phyloP scores from a whole-genome alignment of 2,329 filamentous ascomycete genomes.

The Microascus cirrosus region DNA sequence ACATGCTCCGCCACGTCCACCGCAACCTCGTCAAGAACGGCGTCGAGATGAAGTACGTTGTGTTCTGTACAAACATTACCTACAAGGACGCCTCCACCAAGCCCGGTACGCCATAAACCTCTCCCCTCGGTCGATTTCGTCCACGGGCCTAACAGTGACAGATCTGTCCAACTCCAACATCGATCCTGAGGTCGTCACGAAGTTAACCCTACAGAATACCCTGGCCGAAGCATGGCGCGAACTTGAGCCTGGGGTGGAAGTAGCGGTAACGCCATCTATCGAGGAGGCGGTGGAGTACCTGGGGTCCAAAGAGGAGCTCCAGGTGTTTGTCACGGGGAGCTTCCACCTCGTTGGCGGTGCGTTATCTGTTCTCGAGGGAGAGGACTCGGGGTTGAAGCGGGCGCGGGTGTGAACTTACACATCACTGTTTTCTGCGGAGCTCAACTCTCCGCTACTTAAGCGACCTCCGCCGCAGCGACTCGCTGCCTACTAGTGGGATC shows the following conservation, averaged over 20 bases:
- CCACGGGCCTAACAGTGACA: slow-evolving; percentile 9
- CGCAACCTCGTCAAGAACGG: slow-evolving; percentile 19
- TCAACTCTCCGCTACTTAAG: background rate
- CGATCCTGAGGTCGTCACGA: slow-evolving; percentile 37
- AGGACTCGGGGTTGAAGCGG: background rate
- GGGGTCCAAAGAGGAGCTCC: slow-evolving; percentile 27
- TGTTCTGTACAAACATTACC: slow-evolving; percentile 74
- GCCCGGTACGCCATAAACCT: slow-evolving; percentile 13
- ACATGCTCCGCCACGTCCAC: slow-evolving; percentile 39
- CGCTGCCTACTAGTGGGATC: too few relatives aligned
- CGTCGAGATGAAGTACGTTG: slow-evolving; percentile 53
- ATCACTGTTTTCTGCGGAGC: background rate
- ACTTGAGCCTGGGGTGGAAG: slow-evolving; percentile 32
- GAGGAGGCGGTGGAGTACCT: slow-evolving; percentile 33
- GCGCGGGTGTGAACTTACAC: background rate
- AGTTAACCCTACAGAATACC: slow-evolving; percentile 38
- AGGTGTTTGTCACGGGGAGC: slow-evolving; percentile 70
- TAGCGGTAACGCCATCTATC: slow-evolving; percentile 60
- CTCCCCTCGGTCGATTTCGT: background rate
- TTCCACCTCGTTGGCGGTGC: slow-evolving; percentile 75
- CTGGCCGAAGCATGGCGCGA: slow-evolving; percentile 39
- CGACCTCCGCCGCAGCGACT: too few relatives aligned
- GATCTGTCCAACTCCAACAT: slow-evolving; percentile 47
- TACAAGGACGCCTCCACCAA: slow-evolving; percentile 38
- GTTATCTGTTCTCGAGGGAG: slow-evolving; percentile 22